Conservation (phyloP, 2,329 filamentous ascomycete species). For the Orbilia oligospora region DNA sequence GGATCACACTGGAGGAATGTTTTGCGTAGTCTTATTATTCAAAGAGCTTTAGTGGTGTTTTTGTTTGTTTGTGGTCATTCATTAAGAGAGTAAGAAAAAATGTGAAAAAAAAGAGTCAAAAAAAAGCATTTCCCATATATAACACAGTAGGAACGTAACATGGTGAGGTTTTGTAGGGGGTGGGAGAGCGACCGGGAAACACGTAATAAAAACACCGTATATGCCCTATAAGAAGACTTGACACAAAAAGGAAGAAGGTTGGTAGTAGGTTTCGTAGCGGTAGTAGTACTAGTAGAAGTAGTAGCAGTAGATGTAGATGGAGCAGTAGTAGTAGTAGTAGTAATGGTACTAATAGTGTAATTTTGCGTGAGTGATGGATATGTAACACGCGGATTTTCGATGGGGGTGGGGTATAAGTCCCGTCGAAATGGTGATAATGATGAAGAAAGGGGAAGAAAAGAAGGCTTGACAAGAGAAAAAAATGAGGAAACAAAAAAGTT, state of each 20-base stretch:
- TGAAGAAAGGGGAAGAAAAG: constrained; percentile 13
- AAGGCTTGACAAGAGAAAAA: constrained; percentile 47
- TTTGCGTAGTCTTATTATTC: constrained; percentile 13
- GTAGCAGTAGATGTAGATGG: constrained; percentile 11
- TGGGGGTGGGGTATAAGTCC: not conserved
- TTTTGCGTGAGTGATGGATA: constrained; percentile 29
- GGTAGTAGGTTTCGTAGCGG: constrained; percentile 12
- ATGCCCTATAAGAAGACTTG: constrained; percentile 60
- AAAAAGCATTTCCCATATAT: constrained; percentile 61
- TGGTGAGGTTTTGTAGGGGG: constrained; percentile 22
- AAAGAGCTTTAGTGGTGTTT: constrained; percentile 12
- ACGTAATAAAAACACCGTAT: constrained; percentile 58
- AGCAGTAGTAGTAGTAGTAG: not conserved
- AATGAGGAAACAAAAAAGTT: constrained; percentile 65
- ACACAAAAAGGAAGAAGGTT: constrained; percentile 42
- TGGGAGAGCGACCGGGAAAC: constrained; percentile 19
- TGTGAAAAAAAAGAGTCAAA: not conserved
- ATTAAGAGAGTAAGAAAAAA: constrained; percentile 51
- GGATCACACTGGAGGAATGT: not conserved
- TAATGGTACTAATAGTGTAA: constrained; percentile 16
- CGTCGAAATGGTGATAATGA: constrained; percentile 10
- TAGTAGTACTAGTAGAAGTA: not conserved
- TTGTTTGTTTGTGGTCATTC: constrained; percentile 59
- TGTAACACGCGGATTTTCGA: constrained; percentile 30
- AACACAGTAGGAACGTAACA: constrained; percentile 63